Evolutionary conservation across 768 basidiomycete species (phyloP).

Genomic region (Suillus hirtellus): DNA sequence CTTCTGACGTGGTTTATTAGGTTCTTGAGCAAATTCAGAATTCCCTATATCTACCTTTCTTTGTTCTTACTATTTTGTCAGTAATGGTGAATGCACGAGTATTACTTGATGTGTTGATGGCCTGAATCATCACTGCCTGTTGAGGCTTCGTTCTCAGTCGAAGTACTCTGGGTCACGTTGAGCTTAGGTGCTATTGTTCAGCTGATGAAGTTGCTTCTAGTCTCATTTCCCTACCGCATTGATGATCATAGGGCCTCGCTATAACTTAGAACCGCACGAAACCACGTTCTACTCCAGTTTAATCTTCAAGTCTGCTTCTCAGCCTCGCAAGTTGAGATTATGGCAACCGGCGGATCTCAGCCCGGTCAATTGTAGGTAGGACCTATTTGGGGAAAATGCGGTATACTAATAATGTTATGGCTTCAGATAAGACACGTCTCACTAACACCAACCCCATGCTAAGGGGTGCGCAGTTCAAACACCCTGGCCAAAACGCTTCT

Average conservation of each 20-base stretch:
- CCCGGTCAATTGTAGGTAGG: background rate
- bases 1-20: background rate
- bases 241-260: too few relatives aligned
- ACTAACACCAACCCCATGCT: background rate
- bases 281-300: background rate
- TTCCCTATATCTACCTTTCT: background rate
- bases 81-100: background rate
- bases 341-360: background rate
- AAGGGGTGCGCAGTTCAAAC: background rate
- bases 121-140: background rate
- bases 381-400: background rate
- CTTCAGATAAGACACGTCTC: background rate
- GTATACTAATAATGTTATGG: background rate
- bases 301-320: too few relatives aligned
- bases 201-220: background rate
- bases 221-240: background rate
- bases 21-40: background rate
- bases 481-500: background rate
- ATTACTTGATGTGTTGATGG: background rate
- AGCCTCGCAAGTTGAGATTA: background rate
- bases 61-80: background rate
- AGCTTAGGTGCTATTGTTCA: background rate
- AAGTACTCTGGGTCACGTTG: background rate
- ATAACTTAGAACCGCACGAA: background rate
- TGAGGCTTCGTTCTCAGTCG: background rate